Conservation (phyloP, 2,329 filamentous ascomycete genomes). For the Daldinia eschscholtzii region DNA sequence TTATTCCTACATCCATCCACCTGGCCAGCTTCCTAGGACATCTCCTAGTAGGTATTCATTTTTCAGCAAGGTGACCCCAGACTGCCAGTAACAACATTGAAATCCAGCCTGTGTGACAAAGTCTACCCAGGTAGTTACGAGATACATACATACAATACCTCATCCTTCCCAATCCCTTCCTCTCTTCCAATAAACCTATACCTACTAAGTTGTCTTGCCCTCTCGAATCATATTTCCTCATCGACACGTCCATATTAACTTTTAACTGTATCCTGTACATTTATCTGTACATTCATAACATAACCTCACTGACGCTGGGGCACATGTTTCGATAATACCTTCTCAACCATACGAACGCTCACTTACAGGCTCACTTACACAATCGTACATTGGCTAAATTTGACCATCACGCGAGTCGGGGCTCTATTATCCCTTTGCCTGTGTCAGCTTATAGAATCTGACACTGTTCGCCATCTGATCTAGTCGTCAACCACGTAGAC, state of each 20-base stretch:
- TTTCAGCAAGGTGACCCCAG: constrained; percentile 28
- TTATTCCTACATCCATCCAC: constrained; percentile 1
- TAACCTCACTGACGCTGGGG: constrained; percentile 16
- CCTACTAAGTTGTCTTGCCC: constrained; percentile 15
- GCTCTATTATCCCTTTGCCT: constrained; percentile 27
- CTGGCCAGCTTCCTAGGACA: neutral
- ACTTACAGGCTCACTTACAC: neutral
- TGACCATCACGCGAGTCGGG: constrained; percentile 37
- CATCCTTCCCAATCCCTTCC: constrained; percentile 35
- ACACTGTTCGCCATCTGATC: constrained; percentile 35
- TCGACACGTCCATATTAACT: constrained; percentile 30
- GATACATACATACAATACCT: constrained; percentile 34
- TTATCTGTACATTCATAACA: constrained; percentile 16
- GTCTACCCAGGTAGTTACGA: constrained; percentile 15
- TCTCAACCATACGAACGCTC: constrained; percentile 35
- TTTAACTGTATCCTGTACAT: constrained; percentile 30
- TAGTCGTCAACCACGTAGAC: constrained; percentile 33
- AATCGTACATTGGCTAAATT: constrained; percentile 32
- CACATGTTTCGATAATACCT: constrained; percentile 27
- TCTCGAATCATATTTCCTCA: constrained; percentile 42
- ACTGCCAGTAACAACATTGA: constrained; percentile 30
- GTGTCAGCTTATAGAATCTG: constrained; percentile 44
- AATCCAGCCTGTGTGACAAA: constrained; percentile 31
- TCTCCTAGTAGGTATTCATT: neutral
- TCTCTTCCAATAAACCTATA: constrained; percentile 8